Evolutionary conservation across 2,329 filamentous ascomycete genomes (phyloP).

Genomic region (Sarocladium brachiariae): DNA sequence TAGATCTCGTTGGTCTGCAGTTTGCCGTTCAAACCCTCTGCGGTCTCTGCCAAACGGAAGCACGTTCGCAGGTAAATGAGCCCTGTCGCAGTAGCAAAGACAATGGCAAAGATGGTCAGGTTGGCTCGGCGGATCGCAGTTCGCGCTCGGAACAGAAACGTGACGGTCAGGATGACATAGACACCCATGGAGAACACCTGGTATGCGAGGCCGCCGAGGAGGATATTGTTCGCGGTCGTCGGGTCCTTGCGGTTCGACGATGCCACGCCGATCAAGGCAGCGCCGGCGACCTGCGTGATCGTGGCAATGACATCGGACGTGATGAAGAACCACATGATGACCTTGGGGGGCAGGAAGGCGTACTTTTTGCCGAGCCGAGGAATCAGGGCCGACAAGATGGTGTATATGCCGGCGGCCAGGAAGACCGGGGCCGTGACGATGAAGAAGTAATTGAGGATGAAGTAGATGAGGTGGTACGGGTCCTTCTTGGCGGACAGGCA

Average conservation of each 20-base stretch:
- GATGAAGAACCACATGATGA: constrained; percentile 48
- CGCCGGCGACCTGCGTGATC: constrained; percentile 45
- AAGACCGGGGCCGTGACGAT: constrained; percentile 54
- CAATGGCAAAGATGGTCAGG: constrained; percentile 32
- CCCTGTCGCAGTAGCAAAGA: constrained; percentile 36
- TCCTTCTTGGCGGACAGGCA: constrained; percentile 40
- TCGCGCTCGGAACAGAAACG: constrained; percentile 33
- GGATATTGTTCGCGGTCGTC: constrained; percentile 44
- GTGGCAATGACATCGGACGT: constrained; percentile 47
- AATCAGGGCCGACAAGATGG: constrained; percentile 45
- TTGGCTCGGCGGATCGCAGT: constrained; percentile 20
- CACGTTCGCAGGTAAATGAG: constrained; percentile 45
- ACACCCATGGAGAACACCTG: constrained; percentile 45
- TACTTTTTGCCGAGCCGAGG: constrained; percentile 34
- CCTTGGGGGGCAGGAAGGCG: constrained; percentile 36
- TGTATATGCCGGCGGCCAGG: constrained; percentile 49
- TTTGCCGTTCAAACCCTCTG: constrained; percentile 37
- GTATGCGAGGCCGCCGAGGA: constrained; percentile 47
- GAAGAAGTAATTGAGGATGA: constrained; percentile 55
- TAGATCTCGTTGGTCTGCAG: constrained; percentile 43
- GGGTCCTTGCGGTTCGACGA: constrained; percentile 43
- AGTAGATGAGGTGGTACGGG: constrained; percentile 48
- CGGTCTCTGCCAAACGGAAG: constrained; percentile 48
- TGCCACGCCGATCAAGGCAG: constrained; percentile 44
- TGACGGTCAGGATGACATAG: constrained; percentile 36